phyloP scores from a whole-genome alignment of 164 flowering plant species.

The Chimonanthus salicifolius region DNA sequence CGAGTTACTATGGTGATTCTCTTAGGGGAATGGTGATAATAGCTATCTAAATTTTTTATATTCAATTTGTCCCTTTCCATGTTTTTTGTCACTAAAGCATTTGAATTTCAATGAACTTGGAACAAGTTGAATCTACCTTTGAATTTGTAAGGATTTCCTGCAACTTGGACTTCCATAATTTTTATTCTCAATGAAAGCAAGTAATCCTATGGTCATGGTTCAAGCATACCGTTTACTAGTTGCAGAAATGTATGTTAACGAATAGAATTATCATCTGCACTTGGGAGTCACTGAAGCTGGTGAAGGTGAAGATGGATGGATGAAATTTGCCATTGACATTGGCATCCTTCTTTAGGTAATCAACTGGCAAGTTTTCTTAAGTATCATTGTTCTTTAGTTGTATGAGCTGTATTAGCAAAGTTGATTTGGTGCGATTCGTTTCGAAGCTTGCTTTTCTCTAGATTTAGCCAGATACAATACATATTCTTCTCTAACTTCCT shows the following conservation, averaged over 20 bases:
- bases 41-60: background rate
- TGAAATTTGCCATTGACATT: constrained; percentile 98
- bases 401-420: too few relatives aligned
- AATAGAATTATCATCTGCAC: constrained; percentile 97
- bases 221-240: constrained; percentile 91
- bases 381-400: too few relatives aligned
- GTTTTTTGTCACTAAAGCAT: constrained; percentile 1
- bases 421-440: too few relatives aligned
- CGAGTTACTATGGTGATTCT: constrained; percentile 99
- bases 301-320: constrained; percentile 99
- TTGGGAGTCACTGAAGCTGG: constrained; percentile 99
- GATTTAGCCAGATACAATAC: too few relatives aligned
- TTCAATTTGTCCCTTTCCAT: background rate
- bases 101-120: background rate
- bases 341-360: constrained; percentile 96
- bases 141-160: constrained; percentile 95
- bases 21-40: constrained; percentile 90
- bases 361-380: background rate
- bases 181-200: constrained; percentile 98
- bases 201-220: constrained; percentile 97
- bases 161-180: constrained; percentile 88
- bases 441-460: background rate
- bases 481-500: too few relatives aligned
- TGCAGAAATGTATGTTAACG: constrained; percentile 93
- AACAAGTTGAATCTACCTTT: constrained; percentile 97